phyloP scores from a whole-genome alignment of 1,139 yeast species.

The Yamadazyma blattariae region DNA sequence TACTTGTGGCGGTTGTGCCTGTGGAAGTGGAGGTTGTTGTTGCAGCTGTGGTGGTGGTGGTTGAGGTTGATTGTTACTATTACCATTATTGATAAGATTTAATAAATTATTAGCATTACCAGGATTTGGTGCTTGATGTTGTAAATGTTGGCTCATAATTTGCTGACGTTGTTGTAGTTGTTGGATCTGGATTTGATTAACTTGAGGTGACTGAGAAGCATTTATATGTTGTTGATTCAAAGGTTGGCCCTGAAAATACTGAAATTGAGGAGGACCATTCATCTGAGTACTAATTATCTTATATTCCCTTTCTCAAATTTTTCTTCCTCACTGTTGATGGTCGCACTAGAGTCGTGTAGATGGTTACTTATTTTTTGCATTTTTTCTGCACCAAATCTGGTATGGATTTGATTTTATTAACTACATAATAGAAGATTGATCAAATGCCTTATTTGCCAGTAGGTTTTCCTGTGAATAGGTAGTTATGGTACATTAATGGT shows the following conservation, averaged over 20 bases:
- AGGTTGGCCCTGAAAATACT: slow-evolving; percentile 37
- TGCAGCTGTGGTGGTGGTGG: slow-evolving; percentile 8
- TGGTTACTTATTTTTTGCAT: not conserved
- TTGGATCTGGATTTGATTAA: slow-evolving; percentile 34
- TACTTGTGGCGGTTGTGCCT: slow-evolving; percentile 1
- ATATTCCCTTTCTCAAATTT: not conserved
- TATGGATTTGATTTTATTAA: too few relatives aligned
- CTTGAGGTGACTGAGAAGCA: slow-evolving; percentile 35
- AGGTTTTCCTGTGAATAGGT: too few relatives aligned
- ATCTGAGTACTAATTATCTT: slow-evolving; percentile 9
- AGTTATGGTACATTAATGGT: too few relatives aligned
- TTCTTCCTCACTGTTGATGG: not conserved
- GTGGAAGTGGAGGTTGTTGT: slow-evolving; percentile 12
- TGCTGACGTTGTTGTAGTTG: slow-evolving; percentile 42
- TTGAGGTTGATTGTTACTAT: slow-evolving; percentile 15
- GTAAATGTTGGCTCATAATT: slow-evolving; percentile 35
- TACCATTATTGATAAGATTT: slow-evolving; percentile 35
- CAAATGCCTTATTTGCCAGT: too few relatives aligned
- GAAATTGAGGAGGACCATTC: slow-evolving; percentile 43
- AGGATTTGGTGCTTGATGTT: slow-evolving; percentile 28
- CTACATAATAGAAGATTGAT: too few relatives aligned
- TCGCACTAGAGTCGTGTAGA: not conserved
- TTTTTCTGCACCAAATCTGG: not conserved
- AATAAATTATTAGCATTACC: slow-evolving; percentile 32
- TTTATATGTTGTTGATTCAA: slow-evolving; percentile 21